Percentiles rank a stretch among this genome's conserved stretches.
phyloP scores from a whole-genome alignment of 2,329 filamentous ascomycete species.

The Sclerotiophoma versabilis region DNA sequence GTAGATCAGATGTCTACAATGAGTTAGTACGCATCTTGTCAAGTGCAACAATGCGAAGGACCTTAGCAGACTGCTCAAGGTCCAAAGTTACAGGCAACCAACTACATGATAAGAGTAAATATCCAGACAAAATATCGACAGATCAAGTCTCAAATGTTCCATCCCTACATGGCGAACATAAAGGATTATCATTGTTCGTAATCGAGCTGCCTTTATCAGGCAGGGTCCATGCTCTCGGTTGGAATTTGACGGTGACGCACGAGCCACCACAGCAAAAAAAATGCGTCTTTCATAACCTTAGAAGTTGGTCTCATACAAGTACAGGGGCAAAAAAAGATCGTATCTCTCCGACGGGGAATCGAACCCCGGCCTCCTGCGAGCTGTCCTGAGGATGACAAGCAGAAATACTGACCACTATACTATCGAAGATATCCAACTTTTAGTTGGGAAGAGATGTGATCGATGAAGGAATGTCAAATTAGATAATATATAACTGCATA shows the following conservation, averaged over 20 bases:
- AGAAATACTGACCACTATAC: constrained; percentile 18
- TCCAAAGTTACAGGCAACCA: no score
- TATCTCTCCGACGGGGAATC: constrained; percentile 20
- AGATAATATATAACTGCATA: neutral
- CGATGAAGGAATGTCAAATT: neutral
- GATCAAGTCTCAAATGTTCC: no score
- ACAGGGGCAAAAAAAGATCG: neutral
- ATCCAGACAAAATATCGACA: no score
- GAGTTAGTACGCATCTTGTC: no score
- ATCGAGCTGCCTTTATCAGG: no score
- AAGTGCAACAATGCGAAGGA: no score
- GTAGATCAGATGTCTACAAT: no score
- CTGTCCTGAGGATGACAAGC: constrained; percentile 11
- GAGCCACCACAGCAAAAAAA: neutral
- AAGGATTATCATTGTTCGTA: no score
- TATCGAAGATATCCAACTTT: constrained; percentile 16
- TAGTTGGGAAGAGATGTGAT: constrained; percentile 13
- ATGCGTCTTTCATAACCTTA: neutral
- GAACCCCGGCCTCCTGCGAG: constrained; percentile 18
- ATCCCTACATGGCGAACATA: no score
- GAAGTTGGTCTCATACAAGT: neutral
- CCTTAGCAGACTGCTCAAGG: no score
- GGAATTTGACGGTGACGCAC: neutral
- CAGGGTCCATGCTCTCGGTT: no score
- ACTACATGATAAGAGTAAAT: no score